Base-by-base conservation (phyloP, 176 grass and related monocot species). In the Pontederia crassipes region DNA sequence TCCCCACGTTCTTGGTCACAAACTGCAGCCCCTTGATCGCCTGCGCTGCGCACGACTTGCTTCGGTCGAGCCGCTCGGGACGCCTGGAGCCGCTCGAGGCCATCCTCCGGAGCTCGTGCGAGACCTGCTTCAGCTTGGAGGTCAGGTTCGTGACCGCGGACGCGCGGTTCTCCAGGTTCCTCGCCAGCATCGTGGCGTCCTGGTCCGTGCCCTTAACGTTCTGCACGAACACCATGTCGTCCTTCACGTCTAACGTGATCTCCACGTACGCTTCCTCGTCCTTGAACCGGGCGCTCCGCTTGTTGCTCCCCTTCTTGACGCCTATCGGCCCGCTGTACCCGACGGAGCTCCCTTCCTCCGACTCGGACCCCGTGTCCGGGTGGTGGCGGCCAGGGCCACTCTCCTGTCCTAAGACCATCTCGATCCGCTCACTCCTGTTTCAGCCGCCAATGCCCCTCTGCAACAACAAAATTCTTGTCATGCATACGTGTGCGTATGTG, bases 1-100 rank as follows among this genome's bases (percentile, higher is more conserved):
- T 86, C 14, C 79, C 79, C 12, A 78, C 82, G 28, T 73, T 78
- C 53, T 85, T 69, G 40, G 86, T 79, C 7, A 98, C 81, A 68
- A 98, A 98, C 64, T 98, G 87, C 48, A 98, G 85, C 2, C 93
- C 87, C 58, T 86, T 58, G 9, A 98, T 74, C 12, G 84, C 87
- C 48, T 60, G 46, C 0, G 76, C 67, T 4, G 87, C 79, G 45
- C 73, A 75, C 3, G 84, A 89, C 74, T 81, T 88, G 81, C 70
- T 98, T 58, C 87, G 10, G 48, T 92, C 77, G 5, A 98, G 81
- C 68, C 78, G 24, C 11, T 11, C 27, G 15, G 55, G 59, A 64
- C 29, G 16, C 2, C 16, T 54, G 46, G 9, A 14, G 11, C 55
- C 57, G 78, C 70, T 49, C 2, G 93, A 92, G 0, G 76, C 58